Evolutionary conservation across 2,329 filamentous ascomycete species (phyloP), one percentile per base, ranked within the genome.

Genomic region (Fusarium sp.): DNA sequence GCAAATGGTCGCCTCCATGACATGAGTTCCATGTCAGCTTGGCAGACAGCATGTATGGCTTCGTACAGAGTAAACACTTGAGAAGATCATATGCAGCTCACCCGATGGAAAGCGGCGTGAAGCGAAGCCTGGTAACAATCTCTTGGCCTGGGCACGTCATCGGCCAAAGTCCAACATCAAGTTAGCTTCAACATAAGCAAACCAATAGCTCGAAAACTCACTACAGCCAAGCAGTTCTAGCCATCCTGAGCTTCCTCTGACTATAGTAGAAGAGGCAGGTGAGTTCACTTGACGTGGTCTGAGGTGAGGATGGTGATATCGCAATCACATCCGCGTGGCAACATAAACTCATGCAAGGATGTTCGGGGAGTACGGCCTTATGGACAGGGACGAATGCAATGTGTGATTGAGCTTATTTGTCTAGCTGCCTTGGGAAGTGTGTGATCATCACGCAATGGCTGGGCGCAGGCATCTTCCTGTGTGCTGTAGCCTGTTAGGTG

Each of bases 281-380:
- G 52, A 67, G 52, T 42, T n/a, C 21, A 50, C 41, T 58, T 67
- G 57, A 66, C 45, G 62, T 59, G 62, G 37, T 61, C 17, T 27
- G 25, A 42, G 57, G 27, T 21, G 66, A 31, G 10, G 29, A 31
- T 31, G 29, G 29, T 54, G 57, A 59, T 60, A 58, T 41, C 17
- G 37, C 5, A 17, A 13, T 13, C 29, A 13, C 29, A 7, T 17
- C 29, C 15, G 27, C 18, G 25, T 52, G 39, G 50, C 36, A 14
- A 48, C 31, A 33, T 17, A 33, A 33, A 6, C 31, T 33, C 14
- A 15, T 21, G 18, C 57, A 58, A 37, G 61, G 61, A 47, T 47
- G 9, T 43, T 69, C 66, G 66, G 66, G 61, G 66, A 69, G 66
- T 69, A 46, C 66, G 66, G 66, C 66, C 57, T 47, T 63, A 57